Base-by-base conservation (phyloP, 768 basidiomycete genomes). In the Coprinellus micaceus region DNA sequence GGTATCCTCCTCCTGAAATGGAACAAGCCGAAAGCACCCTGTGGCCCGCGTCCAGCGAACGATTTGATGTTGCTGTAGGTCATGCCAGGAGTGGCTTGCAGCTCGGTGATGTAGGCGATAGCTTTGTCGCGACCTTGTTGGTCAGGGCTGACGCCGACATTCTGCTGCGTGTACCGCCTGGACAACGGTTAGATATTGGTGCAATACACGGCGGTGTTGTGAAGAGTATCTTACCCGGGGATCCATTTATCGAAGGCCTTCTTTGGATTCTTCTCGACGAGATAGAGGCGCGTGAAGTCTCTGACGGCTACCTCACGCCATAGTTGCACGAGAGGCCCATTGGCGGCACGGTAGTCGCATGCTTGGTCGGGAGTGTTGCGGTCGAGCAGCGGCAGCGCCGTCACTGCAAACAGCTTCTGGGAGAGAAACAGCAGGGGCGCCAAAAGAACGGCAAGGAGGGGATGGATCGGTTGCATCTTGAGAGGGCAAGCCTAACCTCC, bases 241-340 rank as follows among this genome's bases (percentile, higher is more conserved):
- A 55, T 39, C 24, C 46, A 55, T 29, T 55, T 55, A 26, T 55
- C 46, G 54, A 55, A 55, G 5, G 26, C 54, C 24, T 55, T 55
- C 54, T 55, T 30, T 5, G 46, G 45, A 21, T 55, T 28, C 28
- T 48, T 46, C 24, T 55, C 54, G 30, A 55, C 24, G 9, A 55
- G 28, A 36, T 46, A 55, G 46, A 55, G 26, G 12, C 46, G 44
- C 12, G 54, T 45, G 26, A 55, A 55, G 36, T 55, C 54, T 24
- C 29, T 48, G 45, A 55, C 46, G 3, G 54, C 54, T 4, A 44
- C 54, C 26, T 55, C 54, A n/a, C 46, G 26, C n/a, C 44, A 26
- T 6, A 25, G 4, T 3, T 30, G 25, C 2, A 48, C 17, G 2
- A 47, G 24, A 22, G 44, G 45, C 22, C 54, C 54, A 6, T 15